A percentile compares a stretch with the other conserved stretches of the same genome.
phyloP scores from a whole-genome alignment of 169 alveolate genomes.

The Perkinsus chesapeaki region DNA sequence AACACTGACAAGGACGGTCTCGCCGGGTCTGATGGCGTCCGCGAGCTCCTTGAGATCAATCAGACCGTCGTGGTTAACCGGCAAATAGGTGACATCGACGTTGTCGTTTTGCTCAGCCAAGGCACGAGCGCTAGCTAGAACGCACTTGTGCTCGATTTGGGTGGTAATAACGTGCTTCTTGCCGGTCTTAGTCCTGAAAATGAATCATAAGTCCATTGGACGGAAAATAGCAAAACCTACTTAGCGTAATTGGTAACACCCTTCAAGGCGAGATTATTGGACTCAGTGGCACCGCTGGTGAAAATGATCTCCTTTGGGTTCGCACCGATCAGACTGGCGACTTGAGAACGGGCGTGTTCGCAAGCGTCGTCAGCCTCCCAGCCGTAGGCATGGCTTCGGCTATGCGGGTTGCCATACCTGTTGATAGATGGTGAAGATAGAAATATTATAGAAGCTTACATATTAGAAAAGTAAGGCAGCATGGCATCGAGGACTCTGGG shows the following conservation, averaged over 20 bases:
- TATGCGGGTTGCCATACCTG: conserved; percentile 87
- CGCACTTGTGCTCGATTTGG: conserved; percentile 96
- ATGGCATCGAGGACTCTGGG: conserved; percentile 95
- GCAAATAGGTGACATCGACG: conserved; percentile 85
- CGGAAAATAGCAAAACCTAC: conserved; percentile 3
- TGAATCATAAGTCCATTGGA: conserved; percentile 33
- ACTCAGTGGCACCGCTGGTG: conserved; percentile 99
- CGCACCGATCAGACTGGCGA: conserved; percentile 77
- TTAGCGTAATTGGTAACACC: conserved; percentile 70
- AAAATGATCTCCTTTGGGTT: conserved; percentile 83
- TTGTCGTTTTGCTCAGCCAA: conserved; percentile 48
- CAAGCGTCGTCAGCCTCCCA: conserved; percentile 92
- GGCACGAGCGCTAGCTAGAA: conserved; percentile 78
- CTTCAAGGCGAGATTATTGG: conserved; percentile 88
- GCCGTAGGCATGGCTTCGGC: conserved; percentile 91
- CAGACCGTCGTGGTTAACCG: conserved; percentile 81
- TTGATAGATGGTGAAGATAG: neutral
- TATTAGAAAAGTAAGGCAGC: conserved; percentile 89
- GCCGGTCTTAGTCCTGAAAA: conserved; percentile 44
- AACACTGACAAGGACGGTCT: conserved; percentile 85
- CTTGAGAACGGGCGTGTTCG: conserved; percentile 73
- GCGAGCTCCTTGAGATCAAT: conserved; percentile 70
- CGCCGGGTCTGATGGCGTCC: conserved; percentile 74
- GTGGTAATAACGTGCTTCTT: conserved; percentile 91
- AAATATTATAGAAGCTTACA: conserved; percentile 43